Evolutionary conservation across 257 asterid species (phyloP), one percentile per base, ranked within the genome.

Genomic region (Schizonepeta tenuifolia): DNA sequence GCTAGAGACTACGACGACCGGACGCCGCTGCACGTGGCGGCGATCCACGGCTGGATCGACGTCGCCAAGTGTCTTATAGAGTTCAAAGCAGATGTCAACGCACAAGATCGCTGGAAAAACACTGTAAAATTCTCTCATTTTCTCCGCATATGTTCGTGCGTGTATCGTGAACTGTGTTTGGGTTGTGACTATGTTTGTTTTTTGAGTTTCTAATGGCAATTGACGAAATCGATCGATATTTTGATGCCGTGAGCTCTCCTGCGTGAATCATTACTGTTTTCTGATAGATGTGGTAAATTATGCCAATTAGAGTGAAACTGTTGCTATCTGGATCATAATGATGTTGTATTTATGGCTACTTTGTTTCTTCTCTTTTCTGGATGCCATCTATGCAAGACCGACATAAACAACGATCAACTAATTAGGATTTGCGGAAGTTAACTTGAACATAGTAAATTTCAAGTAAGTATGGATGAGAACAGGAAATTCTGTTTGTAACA

Each of bases 61-160:
- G 93, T 92, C 51, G 98, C 90, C 26, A 88, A 86, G 81, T 88
- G 96, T 77, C 89, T 95, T 70, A 81, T 95, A 15, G 95, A 89
- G 63, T 87, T 67, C 75, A 80, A 92, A 15, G 98, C 99, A 11
- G 97, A 92, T 46, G 96, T 95, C 91, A 95, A 95, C 94, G 94
- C 98, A 12, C 98, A 80, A 60, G 99, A 95, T 90, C 98, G 99
- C 22, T 95, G 99, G 99, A 95, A 88, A 72, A 95, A 95, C 67
- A 95, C 99, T 21, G 99, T 95, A 76, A 67, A 15, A 41, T 43
- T 69, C 26, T 38, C 15, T 55, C 24, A 22, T 9, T 24, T 6
- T 77, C 10, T 70, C 67, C 7, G 1, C 18, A 15, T 43, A 5
- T 57, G 4, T 50, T 75, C 44, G 20, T 38, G 24, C 55, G 64